Percentiles rank a stretch among this genome's conserved stretches.
phyloP scores from a whole-genome alignment of 768 basidiomycete species.

The Clathrus columnatus region DNA sequence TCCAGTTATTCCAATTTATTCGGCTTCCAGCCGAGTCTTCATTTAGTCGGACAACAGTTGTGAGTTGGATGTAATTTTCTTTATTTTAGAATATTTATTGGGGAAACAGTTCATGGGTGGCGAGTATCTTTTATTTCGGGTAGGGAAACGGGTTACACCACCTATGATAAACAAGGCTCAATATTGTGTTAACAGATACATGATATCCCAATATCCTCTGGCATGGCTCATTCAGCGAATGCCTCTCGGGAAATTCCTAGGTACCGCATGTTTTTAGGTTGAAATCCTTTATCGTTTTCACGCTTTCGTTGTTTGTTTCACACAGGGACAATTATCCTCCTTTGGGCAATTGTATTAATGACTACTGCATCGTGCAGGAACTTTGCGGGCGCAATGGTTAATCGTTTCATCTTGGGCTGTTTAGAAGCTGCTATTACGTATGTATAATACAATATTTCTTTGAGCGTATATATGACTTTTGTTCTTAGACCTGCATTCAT shows the following conservation, averaged over 20 bases:
- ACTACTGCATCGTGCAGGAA: slow-evolving; percentile 19
- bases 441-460: background rate
- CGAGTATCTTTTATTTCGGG: slow-evolving; percentile 11
- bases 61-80: background rate
- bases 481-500: slow-evolving; percentile 20
- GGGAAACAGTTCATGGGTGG: slow-evolving; percentile 8
- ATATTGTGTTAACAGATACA: slow-evolving; percentile 17
- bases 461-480: background rate
- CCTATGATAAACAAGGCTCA: background rate
- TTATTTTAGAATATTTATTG: background rate
- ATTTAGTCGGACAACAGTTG: slow-evolving; percentile 9
- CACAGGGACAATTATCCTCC: slow-evolving; percentile 16
- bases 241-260: slow-evolving; percentile 14
- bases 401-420: slow-evolving; percentile 21
- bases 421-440: slow-evolving; percentile 23
- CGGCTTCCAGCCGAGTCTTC: slow-evolving; percentile 4
- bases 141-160: background rate
- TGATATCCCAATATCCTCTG: slow-evolving; percentile 22
- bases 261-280: background rate
- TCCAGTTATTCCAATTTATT: slow-evolving; percentile 10
- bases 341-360: slow-evolving; percentile 28
- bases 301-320: background rate
- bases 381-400: slow-evolving; percentile 21
- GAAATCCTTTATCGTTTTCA: background rate
- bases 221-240: slow-evolving; percentile 24